Base-by-base conservation (phyloP, 176 grass and related monocot species). In the Panicum miliaceum region DNA sequence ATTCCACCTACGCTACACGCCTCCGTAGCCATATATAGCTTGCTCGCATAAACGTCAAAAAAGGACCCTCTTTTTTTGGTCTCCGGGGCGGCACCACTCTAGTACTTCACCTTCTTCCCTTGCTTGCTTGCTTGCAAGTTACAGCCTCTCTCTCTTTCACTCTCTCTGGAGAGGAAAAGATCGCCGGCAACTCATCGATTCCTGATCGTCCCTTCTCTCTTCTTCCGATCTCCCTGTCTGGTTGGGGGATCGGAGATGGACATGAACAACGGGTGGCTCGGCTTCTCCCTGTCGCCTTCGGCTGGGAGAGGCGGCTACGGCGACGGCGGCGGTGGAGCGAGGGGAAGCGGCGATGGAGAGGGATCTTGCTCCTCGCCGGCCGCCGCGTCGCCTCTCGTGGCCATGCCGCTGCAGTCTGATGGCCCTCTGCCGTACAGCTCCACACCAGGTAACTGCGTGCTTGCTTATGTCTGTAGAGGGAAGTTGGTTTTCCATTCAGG, bases 201-300 rank as follows among this genome's bases (percentile, higher is more conserved):
- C 85, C 62, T 83, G 25, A 45, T 76, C 11, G 42, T 45, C 56
- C 6, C 52, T 32, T 62, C 45, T 70, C 9, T 45, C 67, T 13
- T 57, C 7, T 25, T 52, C 12, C 27, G 26, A 16, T 59, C 75
- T 35, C 4, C 58, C 34, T 57, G 8, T 53, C 38, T 14, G 3
- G 53, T n/a, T 13, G 36, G 38, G 54, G 54, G 7, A 19, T 12
- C 45, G 50, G 83, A 75, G 45, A 89, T 88, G 90, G 93, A 95
- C 66, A 92, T 95, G 88, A 90, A 66, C 79, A 92, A 59, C 25
- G 66, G 85, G 18, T 95, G 93, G 93, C 90, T 95, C 22, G 88
- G 93, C 63, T 95, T 95, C 88, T 88, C 93, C 48, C 82, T 92
- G 60, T 88, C 82, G 57, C 90, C 83, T 27, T 76, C 84, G 0